phyloP scores from a whole-genome alignment of 2,329 filamentous ascomycete genomes.

The Calonectria fujianensis region DNA sequence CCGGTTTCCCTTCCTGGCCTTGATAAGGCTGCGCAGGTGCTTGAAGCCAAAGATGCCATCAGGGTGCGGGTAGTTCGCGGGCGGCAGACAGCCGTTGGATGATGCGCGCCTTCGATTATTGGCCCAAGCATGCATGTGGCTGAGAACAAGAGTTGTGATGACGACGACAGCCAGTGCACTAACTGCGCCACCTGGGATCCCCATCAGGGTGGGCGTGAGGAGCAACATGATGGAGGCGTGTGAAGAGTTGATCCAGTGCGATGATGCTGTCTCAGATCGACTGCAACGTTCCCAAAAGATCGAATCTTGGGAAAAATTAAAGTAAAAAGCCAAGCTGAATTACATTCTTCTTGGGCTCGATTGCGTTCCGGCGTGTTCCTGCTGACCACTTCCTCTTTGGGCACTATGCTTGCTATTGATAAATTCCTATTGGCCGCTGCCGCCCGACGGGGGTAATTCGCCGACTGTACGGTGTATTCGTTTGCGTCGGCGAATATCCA shows the following conservation, averaged over 20 bases:
- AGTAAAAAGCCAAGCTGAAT: background rate
- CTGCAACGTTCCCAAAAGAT: background rate
- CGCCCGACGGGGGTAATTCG: background rate
- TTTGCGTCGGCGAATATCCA: slow-evolving; percentile 12
- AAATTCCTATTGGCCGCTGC: background rate
- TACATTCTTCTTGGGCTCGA: background rate
- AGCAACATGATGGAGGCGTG: background rate
- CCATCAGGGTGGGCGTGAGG: background rate
- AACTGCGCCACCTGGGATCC: background rate
- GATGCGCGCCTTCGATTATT: background rate
- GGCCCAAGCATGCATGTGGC: background rate
- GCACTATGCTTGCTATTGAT: background rate
- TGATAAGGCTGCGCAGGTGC: slow-evolving; percentile 22
- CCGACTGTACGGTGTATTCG: slow-evolving; percentile 14
- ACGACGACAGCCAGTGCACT: background rate
- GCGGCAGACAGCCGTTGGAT: slow-evolving; percentile 24
- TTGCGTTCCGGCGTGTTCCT: slow-evolving; percentile 2
- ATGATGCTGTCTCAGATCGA: background rate
- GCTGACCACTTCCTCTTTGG: background rate
- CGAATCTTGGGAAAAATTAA: no score
- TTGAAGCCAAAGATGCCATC: slow-evolving; percentile 26
- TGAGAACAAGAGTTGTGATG: background rate
- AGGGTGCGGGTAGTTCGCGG: slow-evolving; percentile 21
- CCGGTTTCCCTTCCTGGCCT: slow-evolving; percentile 20
- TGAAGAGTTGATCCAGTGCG: background rate